Percentiles rank a stretch among this genome's conserved stretches.
Conservation (phyloP, 2,329 filamentous ascomycete genomes). For the Raffaelea arxii region DNA sequence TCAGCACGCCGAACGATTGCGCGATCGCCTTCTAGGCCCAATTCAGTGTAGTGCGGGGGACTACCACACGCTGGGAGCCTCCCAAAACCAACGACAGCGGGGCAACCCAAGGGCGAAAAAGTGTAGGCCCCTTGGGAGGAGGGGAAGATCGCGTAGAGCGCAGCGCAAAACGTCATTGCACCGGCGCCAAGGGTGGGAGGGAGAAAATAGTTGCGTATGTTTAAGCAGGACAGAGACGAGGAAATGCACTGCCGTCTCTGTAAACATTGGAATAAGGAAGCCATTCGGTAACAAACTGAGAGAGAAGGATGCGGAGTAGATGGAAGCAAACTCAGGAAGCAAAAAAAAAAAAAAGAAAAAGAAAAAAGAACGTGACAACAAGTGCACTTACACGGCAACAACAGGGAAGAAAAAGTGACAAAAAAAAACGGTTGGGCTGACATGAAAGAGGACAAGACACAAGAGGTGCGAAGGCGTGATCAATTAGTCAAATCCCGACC, state of each 20-base stretch:
- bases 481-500: constrained; percentile 10
- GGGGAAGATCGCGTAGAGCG: neutral
- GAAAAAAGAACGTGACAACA: neutral
- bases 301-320: neutral
- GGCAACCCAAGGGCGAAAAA: neutral
- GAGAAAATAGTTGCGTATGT: too few species aligned
- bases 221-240: too few species aligned
- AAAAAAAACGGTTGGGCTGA: neutral
- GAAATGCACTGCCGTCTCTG: too few species aligned
- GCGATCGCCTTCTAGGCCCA: constrained; percentile 11
- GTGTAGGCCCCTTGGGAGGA: neutral
- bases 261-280: too few species aligned
- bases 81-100: neutral
- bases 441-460: neutral
- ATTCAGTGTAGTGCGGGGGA: constrained; percentile 11
- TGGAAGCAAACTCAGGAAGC: too few species aligned
- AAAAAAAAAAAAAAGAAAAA: neutral
- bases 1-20: constrained; percentile 9
- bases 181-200: too few species aligned
- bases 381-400: neutral
- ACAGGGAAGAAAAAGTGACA: neutral
- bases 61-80: neutral
- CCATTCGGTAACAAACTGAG: neutral
- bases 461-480: constrained; percentile 12
- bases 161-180: neutral